These are phyloP conservation scores for Mucor irregularis DNA, from an alignment of 371 early-diverging fungal species.

Conservation along the genomic window DNA sequence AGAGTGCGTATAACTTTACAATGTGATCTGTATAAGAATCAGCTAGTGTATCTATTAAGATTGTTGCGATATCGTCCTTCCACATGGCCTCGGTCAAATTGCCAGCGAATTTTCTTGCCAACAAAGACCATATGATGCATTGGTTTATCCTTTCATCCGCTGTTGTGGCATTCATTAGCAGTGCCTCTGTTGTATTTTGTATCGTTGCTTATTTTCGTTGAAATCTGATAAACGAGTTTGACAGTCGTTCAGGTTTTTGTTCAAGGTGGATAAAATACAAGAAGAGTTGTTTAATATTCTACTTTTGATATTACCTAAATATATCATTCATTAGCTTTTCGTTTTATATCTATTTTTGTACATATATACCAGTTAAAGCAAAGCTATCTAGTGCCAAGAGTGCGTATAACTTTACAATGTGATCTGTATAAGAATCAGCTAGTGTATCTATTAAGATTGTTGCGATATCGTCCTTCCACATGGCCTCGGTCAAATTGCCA, in stretches of 20 bases:
- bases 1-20: constrained; percentile 31
- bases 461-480: constrained; percentile 38
- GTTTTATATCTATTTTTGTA: not conserved
- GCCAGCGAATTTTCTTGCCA: constrained; percentile 45
- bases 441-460: constrained; percentile 28
- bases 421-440: constrained; percentile 19
- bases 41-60: constrained; percentile 25
- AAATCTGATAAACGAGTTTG: not conserved
- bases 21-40: constrained; percentile 20
- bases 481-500: constrained; percentile 32
- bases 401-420: constrained; percentile 26
- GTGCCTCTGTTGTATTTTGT: not conserved
- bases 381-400: constrained; percentile 46
- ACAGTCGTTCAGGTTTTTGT: not conserved
- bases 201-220: too few species aligned
- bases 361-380: constrained; percentile 40
- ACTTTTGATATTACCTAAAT: not conserved
- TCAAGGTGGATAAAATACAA: not conserved
- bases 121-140: constrained; percentile 56
- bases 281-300: not conserved
- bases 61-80: constrained; percentile 30
- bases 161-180: constrained; percentile 64
- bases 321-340: not conserved
- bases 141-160: not conserved
- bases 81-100: constrained; percentile 34